Base-by-base conservation (phyloP, 176 grass and related monocot species). In the Tillandsia leiboldiana region DNA sequence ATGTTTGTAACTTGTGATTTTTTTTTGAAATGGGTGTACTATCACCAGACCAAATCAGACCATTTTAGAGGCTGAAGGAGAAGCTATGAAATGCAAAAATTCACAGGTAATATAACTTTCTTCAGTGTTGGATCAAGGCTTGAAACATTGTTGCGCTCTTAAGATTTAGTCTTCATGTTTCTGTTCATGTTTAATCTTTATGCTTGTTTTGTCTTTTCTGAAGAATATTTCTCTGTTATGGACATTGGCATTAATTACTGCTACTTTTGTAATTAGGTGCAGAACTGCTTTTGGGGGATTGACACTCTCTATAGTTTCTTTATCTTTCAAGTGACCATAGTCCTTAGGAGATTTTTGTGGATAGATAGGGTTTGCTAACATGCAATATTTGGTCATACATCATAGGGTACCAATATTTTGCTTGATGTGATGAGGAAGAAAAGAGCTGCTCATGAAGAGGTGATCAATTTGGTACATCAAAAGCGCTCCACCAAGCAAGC, bases 381-480 rank as follows among this genome's bases (percentile, higher is more conserved):
- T 15, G 66, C 11, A 24, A 65, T 73, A n/a, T 79, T 64, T 54
- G 49, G 49, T 63, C 50, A 26, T 79, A 29, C 33, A 63, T 58
- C 71, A 22, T 85, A 97, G 94, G 87, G 84, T 73, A 79, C 77
- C 50, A 91, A 80, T 86, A 78, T 83, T 22, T 97, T 79, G 84
- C 72, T 97, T 77, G 94, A 92, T 52, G 84, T 97, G 68, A 93
- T 97, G 94, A 97, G 77, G 78, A 97, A 67, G 67, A 97, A 97
- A 85, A 85, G 89, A 67, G 84, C 80, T 75, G 79, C 87, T 78
- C 94, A 97, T 68, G 94, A 97, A 71, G 84, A 79, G 12, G 82
- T 97, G 33, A 97, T 97, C 33, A 97, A 86, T 72, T 93, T 85
- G 74, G 77, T 52, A 24, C 84, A 93, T 57, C 77, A 97, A 74